Conservation (phyloP, 106 monocot genomes). For the Phalaenopsis aphrodite region DNA sequence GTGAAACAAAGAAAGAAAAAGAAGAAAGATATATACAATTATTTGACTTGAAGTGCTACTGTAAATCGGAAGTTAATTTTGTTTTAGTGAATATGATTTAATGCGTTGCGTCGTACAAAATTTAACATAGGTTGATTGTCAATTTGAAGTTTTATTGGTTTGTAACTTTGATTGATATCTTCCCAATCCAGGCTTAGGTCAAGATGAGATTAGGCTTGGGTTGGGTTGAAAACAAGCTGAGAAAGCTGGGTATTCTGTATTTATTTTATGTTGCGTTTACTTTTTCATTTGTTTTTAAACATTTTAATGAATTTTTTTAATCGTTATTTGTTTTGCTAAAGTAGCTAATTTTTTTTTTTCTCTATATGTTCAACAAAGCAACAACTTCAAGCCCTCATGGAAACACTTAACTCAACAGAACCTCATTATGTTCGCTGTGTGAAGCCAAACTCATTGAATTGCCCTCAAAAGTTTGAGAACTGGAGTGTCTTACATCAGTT, state of each 20-base stretch:
- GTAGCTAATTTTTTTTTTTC: constrained; percentile 5
- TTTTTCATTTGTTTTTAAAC: neutral
- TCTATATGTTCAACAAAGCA: constrained; percentile 36
- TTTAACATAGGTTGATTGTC: neutral
- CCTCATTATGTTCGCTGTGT: constrained; percentile 98
- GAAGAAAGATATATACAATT: too few relatives aligned
- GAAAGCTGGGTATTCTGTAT: neutral
- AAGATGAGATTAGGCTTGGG: neutral
- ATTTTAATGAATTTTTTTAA: neutral
- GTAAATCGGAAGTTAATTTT: too few relatives aligned
- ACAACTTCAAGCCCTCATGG: constrained; percentile 98
- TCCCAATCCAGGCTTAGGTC: neutral
- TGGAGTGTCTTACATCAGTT: constrained; percentile 89
- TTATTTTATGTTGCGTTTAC: neutral
- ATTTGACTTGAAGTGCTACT: too few relatives aligned
- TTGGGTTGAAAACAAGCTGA: neutral
- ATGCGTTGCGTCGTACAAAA: neutral
- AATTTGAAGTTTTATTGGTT: neutral
- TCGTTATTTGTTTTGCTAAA: neutral
- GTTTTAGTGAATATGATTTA: neutral
- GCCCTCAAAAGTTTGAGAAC: constrained; percentile 91
- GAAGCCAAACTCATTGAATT: constrained; percentile 85
- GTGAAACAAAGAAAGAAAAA: too few relatives aligned
- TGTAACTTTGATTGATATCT: neutral
- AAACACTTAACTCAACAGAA: constrained; percentile 80